Percentiles rank a stretch among this genome's conserved stretches.
Evolutionary conservation across 1,284 basidiomycete species (phyloP).

Genomic region (Fomitopsis schrenkii): DNA sequence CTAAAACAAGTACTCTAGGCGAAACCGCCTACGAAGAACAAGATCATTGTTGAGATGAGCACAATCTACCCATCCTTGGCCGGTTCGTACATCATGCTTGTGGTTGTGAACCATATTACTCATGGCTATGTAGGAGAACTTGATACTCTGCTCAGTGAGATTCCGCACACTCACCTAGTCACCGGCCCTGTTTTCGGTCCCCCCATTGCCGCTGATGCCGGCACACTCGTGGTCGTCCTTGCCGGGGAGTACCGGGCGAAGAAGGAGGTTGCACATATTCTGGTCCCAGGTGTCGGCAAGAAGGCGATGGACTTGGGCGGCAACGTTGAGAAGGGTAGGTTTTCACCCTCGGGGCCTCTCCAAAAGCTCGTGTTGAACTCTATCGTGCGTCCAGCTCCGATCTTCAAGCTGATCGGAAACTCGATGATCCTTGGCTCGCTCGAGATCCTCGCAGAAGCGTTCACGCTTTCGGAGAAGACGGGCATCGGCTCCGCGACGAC

Average conservation of each 20-base stretch:
- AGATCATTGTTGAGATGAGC: conserved; percentile 80
- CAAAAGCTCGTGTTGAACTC: conserved; percentile 77
- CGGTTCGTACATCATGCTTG: conserved; percentile 35
- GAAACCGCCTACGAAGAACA: conserved; percentile 41
- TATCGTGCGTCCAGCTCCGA: conserved; percentile 45
- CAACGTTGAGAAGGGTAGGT: conserved; percentile 71
- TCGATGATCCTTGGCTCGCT: conserved; percentile 67
- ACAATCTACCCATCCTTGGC: conserved; percentile 76
- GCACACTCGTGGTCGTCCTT: conserved; percentile 73
- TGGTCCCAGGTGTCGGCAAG: conserved; percentile 75
- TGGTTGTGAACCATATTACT: background rate
- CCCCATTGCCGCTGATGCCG: conserved; percentile 62
- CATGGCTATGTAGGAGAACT: conserved; percentile 50
- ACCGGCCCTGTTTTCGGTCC: conserved; percentile 82
- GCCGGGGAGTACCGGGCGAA: conserved; percentile 84
- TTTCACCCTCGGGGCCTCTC: conserved; percentile 42
- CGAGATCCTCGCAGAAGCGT: conserved; percentile 77
- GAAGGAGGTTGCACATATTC: conserved; percentile 72
- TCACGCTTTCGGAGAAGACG: conserved; percentile 82
- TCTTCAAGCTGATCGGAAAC: conserved; percentile 80
- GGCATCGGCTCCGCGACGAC: conserved; percentile 60
- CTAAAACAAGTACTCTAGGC: conserved; percentile 24
- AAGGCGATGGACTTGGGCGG: conserved; percentile 75
- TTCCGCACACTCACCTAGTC: conserved; percentile 66
- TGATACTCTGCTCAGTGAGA: conserved; percentile 61